Conservation (phyloP, 2,329 filamentous ascomycete genomes). For the Knoxdaviesia capensis region DNA sequence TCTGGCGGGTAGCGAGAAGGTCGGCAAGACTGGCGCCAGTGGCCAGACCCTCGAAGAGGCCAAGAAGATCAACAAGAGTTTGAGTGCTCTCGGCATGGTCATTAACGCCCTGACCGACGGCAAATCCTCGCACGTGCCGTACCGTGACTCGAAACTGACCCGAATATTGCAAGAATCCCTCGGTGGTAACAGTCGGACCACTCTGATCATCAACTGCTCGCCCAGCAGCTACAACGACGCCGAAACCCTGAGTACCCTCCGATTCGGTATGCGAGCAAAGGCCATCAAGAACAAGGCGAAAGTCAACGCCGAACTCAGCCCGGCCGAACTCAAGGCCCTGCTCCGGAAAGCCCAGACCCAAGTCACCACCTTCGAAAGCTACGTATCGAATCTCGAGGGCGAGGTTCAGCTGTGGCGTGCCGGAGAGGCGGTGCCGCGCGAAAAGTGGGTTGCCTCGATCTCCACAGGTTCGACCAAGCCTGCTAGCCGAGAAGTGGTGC, state of each 20-base stretch:
- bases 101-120: conserved; percentile 95
- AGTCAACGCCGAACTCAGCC: conserved; percentile 95
- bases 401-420: conserved; percentile 77
- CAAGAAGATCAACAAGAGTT: conserved; percentile 99
- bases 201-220: conserved; percentile 97
- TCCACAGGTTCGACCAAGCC: conserved; percentile 17
- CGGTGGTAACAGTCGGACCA: conserved; percentile 95
- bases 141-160: conserved; percentile 94
- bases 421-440: conserved; percentile 74
- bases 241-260: conserved; percentile 78
- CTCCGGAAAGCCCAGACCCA: conserved; percentile 85
- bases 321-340: conserved; percentile 79
- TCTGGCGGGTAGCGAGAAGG: conserved; percentile 94
- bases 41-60: conserved; percentile 95
- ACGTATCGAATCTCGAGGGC: conserved; percentile 63
- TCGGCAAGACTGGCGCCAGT: conserved; percentile 93
- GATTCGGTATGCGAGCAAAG: conserved; percentile 92
- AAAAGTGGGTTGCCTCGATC: conserved; percentile 56
- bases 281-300: conserved; percentile 99
- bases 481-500: conserved; percentile 15
- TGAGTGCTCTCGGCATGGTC: conserved; percentile 96
- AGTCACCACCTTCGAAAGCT: conserved; percentile 71
- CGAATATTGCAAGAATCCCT: conserved; percentile 92
- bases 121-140: conserved; percentile 90
- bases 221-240: conserved; percentile 95